Evolutionary conservation across 331 rosid species (phyloP), one percentile per base, ranked within the genome.

Genomic region (Phaseolus coccineus): DNA sequence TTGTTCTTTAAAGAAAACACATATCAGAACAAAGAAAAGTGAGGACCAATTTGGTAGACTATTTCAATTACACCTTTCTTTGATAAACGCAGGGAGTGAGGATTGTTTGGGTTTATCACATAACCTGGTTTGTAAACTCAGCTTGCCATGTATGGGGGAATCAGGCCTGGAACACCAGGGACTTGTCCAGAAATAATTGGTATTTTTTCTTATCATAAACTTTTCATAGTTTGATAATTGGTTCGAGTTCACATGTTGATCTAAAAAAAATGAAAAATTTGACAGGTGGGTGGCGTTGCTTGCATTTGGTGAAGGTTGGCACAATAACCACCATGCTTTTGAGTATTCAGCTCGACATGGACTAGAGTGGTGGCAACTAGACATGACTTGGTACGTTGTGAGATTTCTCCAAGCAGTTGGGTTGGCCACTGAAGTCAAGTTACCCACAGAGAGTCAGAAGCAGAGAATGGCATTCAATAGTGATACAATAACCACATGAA

Each of bases 281-380:
- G 4, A 62, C 70, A 94, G 98, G 98, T 89, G 91, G 91, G 94
- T 92, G 86, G 93, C 93, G 6, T 24, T 92, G 50, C 87, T 92
- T 68, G 91, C 97, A 66, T 92, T 90, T 86, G 97, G 98, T 31
- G 97, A 92, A 47, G 98, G 98, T 31, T 94, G 98, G 96, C 98
- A 92, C 67, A 92, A 94, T 78, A 94, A 92, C 47, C 98, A 94
- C 87, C 98, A 94, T 75, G 98, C 98, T 6, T 94, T 94, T 76
- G 97, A 94, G 87, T 90, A 76, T 77, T 94, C 98, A 33, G 96
- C 97, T 33, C 57, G 97, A 57, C 98, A 94, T 86, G 98, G 97
- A 44, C 65, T 94, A 6, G 87, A 92, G 79, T 94, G 98, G 97
- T 92, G 98, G 97, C 90, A 94, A 79, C 40, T 94, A 42, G 98